A percentile compares a stretch with the other conserved stretches of the same genome.
phyloP scores from a whole-genome alignment of 169 alveolate species.

The Cryptosporidium sp. region DNA sequence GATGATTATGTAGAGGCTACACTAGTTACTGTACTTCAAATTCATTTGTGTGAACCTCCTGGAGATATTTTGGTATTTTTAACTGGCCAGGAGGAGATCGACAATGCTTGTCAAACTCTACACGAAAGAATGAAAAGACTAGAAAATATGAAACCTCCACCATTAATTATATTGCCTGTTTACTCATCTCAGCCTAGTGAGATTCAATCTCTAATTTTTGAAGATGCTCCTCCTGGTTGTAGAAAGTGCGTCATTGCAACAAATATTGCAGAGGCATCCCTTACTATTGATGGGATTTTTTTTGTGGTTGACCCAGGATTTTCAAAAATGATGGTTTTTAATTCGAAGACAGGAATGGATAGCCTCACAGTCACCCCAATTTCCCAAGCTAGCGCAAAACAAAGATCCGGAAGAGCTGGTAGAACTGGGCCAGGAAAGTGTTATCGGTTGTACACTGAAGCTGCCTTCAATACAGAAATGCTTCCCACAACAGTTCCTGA shows the following conservation, averaged over 20 bases:
- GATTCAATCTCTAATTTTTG: constrained; percentile 96
- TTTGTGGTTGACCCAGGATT: constrained; percentile 99
- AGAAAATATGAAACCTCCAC: constrained; percentile 96
- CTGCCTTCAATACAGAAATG: constrained; percentile 98
- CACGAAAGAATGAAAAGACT: constrained; percentile 94
- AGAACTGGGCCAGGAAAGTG: constrained; percentile 99
- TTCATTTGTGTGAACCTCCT: constrained; percentile 96
- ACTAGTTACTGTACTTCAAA: constrained; percentile 95
- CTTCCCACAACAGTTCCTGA: constrained; percentile 99
- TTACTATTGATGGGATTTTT: constrained; percentile 99
- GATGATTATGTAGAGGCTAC: constrained; percentile 98
- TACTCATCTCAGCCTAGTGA: constrained; percentile 98
- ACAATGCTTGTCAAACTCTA: constrained; percentile 97
- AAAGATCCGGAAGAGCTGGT: constrained; percentile 99
- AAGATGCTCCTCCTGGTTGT: constrained; percentile 98
- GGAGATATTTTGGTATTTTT: constrained; percentile 99
- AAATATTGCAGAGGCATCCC: constrained; percentile 99
- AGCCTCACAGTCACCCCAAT: constrained; percentile 96
- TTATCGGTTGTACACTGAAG: constrained; percentile 98
- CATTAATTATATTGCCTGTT: constrained; percentile 95
- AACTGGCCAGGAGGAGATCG: constrained; percentile 99
- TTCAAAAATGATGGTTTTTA: constrained; percentile 96
- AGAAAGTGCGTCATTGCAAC: constrained; percentile 99
- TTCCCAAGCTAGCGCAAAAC: constrained; percentile 97
- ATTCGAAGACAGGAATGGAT: constrained; percentile 99